Evolutionary conservation across 257 asterid species (phyloP), one percentile per base, ranked within the genome.

Genomic region (Penstemon newberryi): DNA sequence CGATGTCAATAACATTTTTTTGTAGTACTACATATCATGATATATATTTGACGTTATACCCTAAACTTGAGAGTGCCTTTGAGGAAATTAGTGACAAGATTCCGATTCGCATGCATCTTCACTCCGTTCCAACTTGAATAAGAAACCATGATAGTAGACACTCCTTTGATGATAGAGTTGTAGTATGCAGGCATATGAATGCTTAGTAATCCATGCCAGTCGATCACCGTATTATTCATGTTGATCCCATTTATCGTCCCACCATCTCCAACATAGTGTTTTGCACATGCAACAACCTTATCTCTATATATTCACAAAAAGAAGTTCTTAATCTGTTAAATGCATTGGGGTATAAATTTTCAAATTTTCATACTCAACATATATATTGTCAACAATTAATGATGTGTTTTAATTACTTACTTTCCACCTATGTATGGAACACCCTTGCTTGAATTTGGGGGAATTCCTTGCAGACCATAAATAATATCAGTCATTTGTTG

Each of bases 401-500:
- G 33, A 25, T 25, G 1, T 25, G 33, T 25, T 15, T 15, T 25
- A 25, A 25, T 3, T 7, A 25, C 43, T 25, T 57, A 57, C 63
- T 36, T 60, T 3, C 37, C 51, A 39, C 66, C 66, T n/a, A n/a
- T 11, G 18, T 60, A 60, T 1, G 66, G 66, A 19, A 40, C 33
- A 40, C 66, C 49, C 51, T 38, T n/a, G 10, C 12, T 47, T 47
- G 52, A 9, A 47, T 0, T 4, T 4, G 15, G 66, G 19, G 36
- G 52, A 9, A 52, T 42, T 5, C 68, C 68, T 13, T 45, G 68
- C 19, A 63, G 45, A 45, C 68, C 56, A n/a, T 5, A 8, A 3
- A 63, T 63, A 18, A 63, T 63, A 3, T 63, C 44, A 5, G 68
- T 63, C 68, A 63, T 63, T 8, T 45, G 55, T 63, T 63, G 38